Base-by-base conservation (phyloP, 345 rosid species). In the Gossypium herbaceum region DNA sequence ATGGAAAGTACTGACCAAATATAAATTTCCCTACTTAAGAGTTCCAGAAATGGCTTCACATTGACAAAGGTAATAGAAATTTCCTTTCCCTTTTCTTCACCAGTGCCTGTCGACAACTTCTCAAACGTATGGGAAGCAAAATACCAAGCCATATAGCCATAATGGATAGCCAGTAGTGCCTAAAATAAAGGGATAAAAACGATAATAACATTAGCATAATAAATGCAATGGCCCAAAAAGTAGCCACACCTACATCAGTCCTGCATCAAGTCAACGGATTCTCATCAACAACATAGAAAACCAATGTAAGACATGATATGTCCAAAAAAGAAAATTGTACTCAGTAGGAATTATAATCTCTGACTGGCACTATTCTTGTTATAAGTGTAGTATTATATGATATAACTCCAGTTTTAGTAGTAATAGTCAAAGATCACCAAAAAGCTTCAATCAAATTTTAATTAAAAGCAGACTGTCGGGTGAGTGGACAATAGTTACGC, bases 231-330 rank as follows among this genome's bases (percentile, higher is more conserved):
- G 85, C 86, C 84, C 82, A 83, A 73, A 81, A 77, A 67, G 81
- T 56, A 71, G 92, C 86, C 47, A 79, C 87, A 75, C 81, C 78
- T 39, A 82, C 83, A 78, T 86, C 87, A 71, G 17, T 77, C 87
- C 88, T 78, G 86, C 85, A 76, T 20, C 20, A 81, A 81, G 73
- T 45, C 19, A 47, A 75, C 17, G 61, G 25, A 63, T 19, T 27
- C 68, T 54, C 51, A 15, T 59, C 34, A 72, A 50, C 34, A 58
- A 60, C 55, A 10, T 15, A 43, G 25, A 22, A 25, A 43, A 44
- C 24, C 8, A 11, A 70, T 52, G 61, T 12, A 51, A 50, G 24
- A 24, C 13, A 59, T 24, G 41, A 48, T 48, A 48, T 24, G n/a
- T 68, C 9, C 48, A 10, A 47, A 68, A 34, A 34, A 34, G 7